phyloP scores from a whole-genome alignment of 2,329 filamentous ascomycete species.

The Diaporthe helianthi region DNA sequence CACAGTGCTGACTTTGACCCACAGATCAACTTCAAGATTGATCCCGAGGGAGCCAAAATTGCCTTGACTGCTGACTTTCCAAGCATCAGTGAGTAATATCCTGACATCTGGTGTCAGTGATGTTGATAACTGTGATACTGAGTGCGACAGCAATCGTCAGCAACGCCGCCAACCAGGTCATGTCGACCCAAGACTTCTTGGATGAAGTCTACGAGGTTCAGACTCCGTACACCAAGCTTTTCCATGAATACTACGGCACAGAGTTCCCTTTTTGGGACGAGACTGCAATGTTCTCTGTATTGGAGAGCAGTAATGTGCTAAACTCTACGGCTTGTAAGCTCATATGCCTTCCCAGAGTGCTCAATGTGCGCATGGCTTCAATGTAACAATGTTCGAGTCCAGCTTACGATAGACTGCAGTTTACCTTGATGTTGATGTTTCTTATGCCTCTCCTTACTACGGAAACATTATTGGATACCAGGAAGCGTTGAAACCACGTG shows the following conservation, averaged over 20 bases:
- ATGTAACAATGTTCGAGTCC: too few species aligned
- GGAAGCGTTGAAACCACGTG: conserved; percentile 31
- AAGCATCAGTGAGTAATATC: conserved; percentile 44
- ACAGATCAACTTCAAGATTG: conserved; percentile 58
- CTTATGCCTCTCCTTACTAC: conserved; percentile 37
- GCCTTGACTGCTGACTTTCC: conserved; percentile 55
- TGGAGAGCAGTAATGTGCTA: conserved; percentile 35
- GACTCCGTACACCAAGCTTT: conserved; percentile 36
- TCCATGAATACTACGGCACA: conserved; percentile 31
- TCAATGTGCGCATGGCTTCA: background rate
- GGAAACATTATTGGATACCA: conserved; percentile 39
- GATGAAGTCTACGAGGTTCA: conserved; percentile 36
- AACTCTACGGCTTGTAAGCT: conserved; percentile 38
- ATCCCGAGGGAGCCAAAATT: conserved; percentile 58
- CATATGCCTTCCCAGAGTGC: background rate
- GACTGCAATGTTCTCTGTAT: conserved; percentile 36
- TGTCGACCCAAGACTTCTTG: conserved; percentile 45
- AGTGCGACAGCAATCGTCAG: conserved; percentile 46
- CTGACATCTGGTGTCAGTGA: background rate
- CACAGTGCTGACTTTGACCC: background rate
- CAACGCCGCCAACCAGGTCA: conserved; percentile 52
- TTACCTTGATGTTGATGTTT: conserved; percentile 39
- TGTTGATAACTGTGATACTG: background rate
- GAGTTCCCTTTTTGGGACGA: conserved; percentile 39
- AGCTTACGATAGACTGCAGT: conserved; percentile 21